phyloP scores from a whole-genome alignment of 257 asterid species.

The Lithospermum erythrorhizon region DNA sequence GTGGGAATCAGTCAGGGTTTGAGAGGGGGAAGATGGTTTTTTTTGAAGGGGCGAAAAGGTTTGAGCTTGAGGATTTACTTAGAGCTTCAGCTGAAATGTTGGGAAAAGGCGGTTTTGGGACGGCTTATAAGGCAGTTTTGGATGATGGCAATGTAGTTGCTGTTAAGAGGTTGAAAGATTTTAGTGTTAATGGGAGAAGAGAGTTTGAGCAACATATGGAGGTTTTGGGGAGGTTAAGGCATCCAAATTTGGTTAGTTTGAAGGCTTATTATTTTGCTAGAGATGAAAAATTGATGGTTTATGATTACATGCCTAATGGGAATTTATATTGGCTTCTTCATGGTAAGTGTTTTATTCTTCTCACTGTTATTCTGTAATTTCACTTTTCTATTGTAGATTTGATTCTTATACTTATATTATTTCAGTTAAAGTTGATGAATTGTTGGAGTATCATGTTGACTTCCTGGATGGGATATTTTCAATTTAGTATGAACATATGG shows the following conservation, averaged over 20 bases:
- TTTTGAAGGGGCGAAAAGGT: constrained; percentile 63
- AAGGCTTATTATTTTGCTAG: constrained; percentile 76
- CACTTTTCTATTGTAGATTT: too few relatives aligned
- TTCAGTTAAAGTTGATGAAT: not conserved
- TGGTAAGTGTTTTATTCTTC: constrained; percentile 31
- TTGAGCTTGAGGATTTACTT: constrained; percentile 78
- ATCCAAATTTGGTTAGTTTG: constrained; percentile 61
- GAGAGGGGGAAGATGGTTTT: constrained; percentile 75
- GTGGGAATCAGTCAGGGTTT: constrained; percentile 24
- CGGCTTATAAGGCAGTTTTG: constrained; percentile 74
- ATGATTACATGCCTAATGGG: constrained; percentile 77
- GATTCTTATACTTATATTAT: too few relatives aligned
- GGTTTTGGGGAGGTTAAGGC: constrained; percentile 64
- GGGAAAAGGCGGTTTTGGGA: constrained; percentile 83
- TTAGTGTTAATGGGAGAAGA: constrained; percentile 42
- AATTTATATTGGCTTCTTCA: constrained; percentile 89
- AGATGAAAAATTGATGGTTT: constrained; percentile 72
- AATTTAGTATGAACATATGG: too few relatives aligned
- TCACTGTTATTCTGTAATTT: not conserved
- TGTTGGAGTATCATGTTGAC: not conserved
- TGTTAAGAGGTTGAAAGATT: constrained; percentile 73
- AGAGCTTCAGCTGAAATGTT: constrained; percentile 94
- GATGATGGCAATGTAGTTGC: constrained; percentile 84
- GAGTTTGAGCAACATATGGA: constrained; percentile 92
- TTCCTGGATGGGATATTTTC: not conserved